Conservation (phyloP, 345 rosid genomes). For the Salix suchowensis region DNA sequence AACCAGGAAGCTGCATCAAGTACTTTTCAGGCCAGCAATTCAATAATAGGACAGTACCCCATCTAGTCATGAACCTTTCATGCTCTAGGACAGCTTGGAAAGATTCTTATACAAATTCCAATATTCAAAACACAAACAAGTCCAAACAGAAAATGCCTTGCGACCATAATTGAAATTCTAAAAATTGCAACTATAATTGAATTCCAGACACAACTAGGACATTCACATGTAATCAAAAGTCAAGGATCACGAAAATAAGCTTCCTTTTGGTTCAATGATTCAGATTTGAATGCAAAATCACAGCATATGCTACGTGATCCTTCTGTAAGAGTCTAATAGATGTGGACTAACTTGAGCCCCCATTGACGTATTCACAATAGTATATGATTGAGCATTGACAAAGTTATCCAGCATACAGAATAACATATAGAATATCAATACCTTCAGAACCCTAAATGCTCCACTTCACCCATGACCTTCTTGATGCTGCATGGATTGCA, state of each 20-base stretch:
- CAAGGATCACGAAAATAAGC: slow-evolving; percentile 26
- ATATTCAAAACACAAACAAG: slow-evolving; percentile 9
- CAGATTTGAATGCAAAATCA: slow-evolving; percentile 30
- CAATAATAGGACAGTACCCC: slow-evolving; percentile 16
- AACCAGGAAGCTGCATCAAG: slow-evolving; percentile 5
- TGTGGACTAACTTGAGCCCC: slow-evolving; percentile 20
- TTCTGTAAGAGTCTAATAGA: slow-evolving; percentile 23
- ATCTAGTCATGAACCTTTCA: slow-evolving; percentile 10
- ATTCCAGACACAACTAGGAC: slow-evolving; percentile 9
- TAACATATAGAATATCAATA: slow-evolving; percentile 14
- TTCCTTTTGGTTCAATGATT: slow-evolving; percentile 27
- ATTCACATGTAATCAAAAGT: slow-evolving; percentile 7
- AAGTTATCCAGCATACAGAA: slow-evolving; percentile 13
- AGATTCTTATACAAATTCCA: slow-evolving; percentile 9
- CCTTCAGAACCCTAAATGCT: slow-evolving; percentile 13
- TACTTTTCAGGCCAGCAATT: slow-evolving; percentile 10
- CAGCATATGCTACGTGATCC: slow-evolving; percentile 22
- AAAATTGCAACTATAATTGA: slow-evolving; percentile 5
- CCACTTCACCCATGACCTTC: slow-evolving; percentile 12
- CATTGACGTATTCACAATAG: slow-evolving; percentile 36
- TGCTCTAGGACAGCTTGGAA: not conserved
- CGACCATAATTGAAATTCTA: not conserved
- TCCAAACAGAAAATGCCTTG: slow-evolving; percentile 12
- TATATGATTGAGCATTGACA: slow-evolving; percentile 11
- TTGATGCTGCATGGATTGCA: slow-evolving; percentile 47